Conservation (phyloP, 2,329 filamentous ascomycete genomes). For the Pseudogymnoascus sp. region DNA sequence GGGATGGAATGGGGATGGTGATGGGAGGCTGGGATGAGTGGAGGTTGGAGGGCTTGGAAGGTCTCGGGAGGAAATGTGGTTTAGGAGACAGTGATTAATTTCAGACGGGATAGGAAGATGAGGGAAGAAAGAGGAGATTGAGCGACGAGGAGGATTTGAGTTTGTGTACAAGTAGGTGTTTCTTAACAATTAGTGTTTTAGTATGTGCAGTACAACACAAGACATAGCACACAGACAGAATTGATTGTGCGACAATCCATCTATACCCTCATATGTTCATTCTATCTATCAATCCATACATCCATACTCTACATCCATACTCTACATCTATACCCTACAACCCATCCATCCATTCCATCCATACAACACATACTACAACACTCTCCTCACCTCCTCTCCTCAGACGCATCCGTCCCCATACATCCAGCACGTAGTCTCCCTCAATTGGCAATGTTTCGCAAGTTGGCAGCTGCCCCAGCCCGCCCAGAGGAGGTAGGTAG, state of each 20-base stretch:
- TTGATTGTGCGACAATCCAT: not conserved
- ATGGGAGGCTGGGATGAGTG: not conserved
- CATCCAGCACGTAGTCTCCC: not conserved
- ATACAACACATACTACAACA: not conserved
- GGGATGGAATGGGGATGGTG: not conserved
- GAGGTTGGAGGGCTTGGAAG: conserved; percentile 3
- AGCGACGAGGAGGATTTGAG: conserved; percentile 10
- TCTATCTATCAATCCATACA: too few species aligned
- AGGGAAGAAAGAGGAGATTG: conserved; percentile 19
- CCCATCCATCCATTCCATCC: not conserved
- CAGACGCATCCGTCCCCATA: not conserved
- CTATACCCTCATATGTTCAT: not conserved
- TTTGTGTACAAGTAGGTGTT: not conserved
- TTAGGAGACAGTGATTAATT: not conserved
- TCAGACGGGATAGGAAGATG: not conserved
- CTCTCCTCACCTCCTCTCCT: not conserved
- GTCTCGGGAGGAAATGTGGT: not conserved
- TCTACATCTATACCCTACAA: too few species aligned
- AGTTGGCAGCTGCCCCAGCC: not conserved
- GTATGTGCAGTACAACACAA: not conserved
- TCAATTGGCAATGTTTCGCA: not conserved
- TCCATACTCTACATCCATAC: too few species aligned
- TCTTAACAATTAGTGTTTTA: not conserved
- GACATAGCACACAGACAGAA: not conserved
- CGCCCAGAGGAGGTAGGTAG: not conserved